These are phyloP conservation scores for Apophysomyces trapeziformis DNA, from an alignment of 371 early-diverging fungal genomes.

Conservation along the genomic window DNA sequence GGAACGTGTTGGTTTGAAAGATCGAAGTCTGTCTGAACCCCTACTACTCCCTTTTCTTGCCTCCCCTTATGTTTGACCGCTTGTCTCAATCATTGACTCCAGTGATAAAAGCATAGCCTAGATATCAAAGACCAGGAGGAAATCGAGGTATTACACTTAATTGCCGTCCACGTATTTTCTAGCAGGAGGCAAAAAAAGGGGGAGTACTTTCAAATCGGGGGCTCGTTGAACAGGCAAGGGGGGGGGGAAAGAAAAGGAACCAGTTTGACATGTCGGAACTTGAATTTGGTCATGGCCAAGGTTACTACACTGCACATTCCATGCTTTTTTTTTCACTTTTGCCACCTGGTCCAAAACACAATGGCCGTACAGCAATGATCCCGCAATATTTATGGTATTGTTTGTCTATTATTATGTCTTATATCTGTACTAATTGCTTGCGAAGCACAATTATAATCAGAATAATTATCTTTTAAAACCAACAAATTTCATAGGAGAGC, in stretches of 20 bases:
- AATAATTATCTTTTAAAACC: too few species aligned
- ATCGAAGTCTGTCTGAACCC: conserved; percentile 6
- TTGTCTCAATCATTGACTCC: conserved; percentile 7
- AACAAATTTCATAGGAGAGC: too few species aligned
- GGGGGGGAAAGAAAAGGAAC: background rate
- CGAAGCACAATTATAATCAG: too few species aligned
- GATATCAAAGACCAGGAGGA: background rate
- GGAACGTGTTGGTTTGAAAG: conserved; percentile 1
- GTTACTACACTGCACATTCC: background rate
- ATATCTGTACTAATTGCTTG: too few species aligned
- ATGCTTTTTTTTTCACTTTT: background rate
- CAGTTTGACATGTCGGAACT: conserved; percentile 7
- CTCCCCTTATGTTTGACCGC: conserved; percentile 10
- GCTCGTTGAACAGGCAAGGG: background rate
- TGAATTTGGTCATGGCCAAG: background rate
- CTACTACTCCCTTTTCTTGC: background rate
- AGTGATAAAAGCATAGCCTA: background rate
- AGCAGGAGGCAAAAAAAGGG: conserved; percentile 2
- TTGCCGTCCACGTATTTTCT: background rate
- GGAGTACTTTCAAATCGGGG: background rate
- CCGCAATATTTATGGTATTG: too few species aligned
- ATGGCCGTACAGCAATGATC: background rate
- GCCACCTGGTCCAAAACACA: conserved; percentile 1
- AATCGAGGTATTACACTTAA: background rate
- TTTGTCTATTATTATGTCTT: too few species aligned